phyloP scores from a whole-genome alignment of 305 asterid species.

The Salvia sclarea region DNA sequence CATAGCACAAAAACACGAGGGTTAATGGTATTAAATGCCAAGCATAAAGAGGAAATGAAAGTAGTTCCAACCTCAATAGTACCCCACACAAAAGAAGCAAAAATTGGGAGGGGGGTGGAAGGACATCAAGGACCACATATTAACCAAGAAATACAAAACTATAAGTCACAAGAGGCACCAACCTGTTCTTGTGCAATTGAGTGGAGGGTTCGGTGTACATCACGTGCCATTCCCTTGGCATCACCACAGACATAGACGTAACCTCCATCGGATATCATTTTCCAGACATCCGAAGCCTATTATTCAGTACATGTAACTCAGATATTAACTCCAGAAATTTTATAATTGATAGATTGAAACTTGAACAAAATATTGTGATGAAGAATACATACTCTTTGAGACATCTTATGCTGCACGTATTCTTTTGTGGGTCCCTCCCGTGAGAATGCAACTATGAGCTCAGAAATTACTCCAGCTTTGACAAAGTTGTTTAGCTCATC shows the following conservation, averaged over 20 bases:
- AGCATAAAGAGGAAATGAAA: conserved; percentile 6
- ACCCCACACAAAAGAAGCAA: neutral
- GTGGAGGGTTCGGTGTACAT: conserved; percentile 92
- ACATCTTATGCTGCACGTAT: conserved; percentile 93
- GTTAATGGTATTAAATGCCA: neutral
- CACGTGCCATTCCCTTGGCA: conserved; percentile 99
- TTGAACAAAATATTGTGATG: neutral
- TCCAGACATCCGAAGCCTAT: conserved; percentile 87
- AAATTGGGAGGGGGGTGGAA: neutral
- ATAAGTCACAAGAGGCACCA: conserved; percentile 15
- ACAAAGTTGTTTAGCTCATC: conserved; percentile 70
- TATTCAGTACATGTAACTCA: conserved; percentile 19
- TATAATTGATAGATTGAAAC: conserved; percentile 3
- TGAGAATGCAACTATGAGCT: conserved; percentile 82
- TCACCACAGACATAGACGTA: conserved; percentile 94
- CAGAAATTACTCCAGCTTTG: conserved; percentile 68
- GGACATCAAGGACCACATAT: neutral
- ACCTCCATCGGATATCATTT: conserved; percentile 73
- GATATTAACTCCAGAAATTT: neutral
- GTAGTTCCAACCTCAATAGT: neutral
- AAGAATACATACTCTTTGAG: conserved; percentile 53
- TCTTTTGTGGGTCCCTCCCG: conserved; percentile 86
- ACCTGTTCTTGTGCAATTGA: conserved; percentile 85
- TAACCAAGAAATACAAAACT: neutral
- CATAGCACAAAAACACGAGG: neutral